These are phyloP conservation scores for Marasmius sp. DNA, from an alignment of 1,284 basidiomycete species.

Conservation along the genomic window DNA sequence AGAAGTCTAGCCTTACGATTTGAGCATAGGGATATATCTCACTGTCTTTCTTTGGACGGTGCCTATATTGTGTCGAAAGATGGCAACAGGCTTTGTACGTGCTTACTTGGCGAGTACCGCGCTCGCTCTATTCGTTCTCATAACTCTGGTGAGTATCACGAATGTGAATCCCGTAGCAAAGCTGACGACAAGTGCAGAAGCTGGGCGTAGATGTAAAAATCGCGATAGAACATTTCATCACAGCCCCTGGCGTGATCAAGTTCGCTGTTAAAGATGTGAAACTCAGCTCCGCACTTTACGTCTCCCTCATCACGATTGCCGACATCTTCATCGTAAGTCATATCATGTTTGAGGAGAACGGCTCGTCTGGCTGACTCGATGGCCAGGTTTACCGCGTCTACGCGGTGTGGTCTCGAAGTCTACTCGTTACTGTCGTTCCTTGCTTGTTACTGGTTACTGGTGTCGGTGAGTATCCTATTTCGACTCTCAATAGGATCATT, in stretches of 20 bases:
- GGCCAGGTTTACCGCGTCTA: constrained; percentile 8
- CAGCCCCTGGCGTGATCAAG: constrained; percentile 6
- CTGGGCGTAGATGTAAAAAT: constrained; percentile 10
- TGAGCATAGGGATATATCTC: constrained; percentile 3
- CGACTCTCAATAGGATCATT: not conserved
- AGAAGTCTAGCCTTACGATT: not conserved
- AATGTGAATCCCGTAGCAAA: too few species aligned
- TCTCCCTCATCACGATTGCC: constrained; percentile 9
- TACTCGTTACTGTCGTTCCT: not conserved
- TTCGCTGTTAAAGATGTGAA: constrained; percentile 5
- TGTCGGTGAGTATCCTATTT: not conserved
- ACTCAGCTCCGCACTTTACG: constrained; percentile 10
- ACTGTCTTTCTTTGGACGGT: not conserved
- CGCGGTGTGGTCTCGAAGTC: constrained; percentile 1
- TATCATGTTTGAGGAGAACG: not conserved
- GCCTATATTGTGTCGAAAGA: not conserved
- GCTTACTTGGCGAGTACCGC: not conserved
- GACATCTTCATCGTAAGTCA: constrained; percentile 10
- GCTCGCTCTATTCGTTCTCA: constrained; percentile 7
- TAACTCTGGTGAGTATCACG: constrained; percentile 4
- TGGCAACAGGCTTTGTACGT: constrained; percentile 1
- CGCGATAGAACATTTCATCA: constrained; percentile 6
- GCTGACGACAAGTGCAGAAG: not conserved
- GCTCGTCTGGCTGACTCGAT: not conserved
- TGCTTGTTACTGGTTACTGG: constrained; percentile 1